Percentiles rank a stretch among this genome's conserved stretches.
Conservation (phyloP, 2,329 filamentous ascomycete species). For the Beauveria sp. region DNA sequence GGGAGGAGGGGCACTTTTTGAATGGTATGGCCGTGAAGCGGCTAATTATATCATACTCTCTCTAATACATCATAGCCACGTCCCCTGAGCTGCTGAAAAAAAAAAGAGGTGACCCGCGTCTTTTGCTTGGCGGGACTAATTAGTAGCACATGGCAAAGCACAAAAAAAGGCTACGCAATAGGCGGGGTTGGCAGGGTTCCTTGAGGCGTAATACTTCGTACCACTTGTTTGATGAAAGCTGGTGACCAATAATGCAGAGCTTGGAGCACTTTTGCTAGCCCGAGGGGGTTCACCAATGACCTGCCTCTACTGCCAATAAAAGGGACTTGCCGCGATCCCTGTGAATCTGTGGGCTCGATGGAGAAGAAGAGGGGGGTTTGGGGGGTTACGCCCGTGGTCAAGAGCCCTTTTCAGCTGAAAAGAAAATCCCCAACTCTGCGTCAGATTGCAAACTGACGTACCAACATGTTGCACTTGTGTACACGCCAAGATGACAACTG, state of each 20-base stretch:
- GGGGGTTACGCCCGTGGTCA: background rate
- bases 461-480: no score
- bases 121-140: background rate
- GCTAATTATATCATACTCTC: background rate
- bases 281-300: no score
- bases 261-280: background rate
- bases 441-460: no score
- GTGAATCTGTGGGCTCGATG: background rate
- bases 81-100: slow-evolving; percentile 10
- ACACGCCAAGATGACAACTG: background rate
- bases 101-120: background rate
- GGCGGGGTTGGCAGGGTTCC: background rate
- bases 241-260: background rate
- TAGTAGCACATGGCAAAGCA: background rate
- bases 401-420: background rate
- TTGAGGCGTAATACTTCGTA: no score
- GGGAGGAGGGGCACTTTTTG: slow-evolving; percentile 2
- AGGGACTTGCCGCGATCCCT: background rate
- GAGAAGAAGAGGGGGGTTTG: background rate
- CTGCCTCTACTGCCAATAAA: background rate
- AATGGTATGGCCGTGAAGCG: background rate
- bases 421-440: no score
- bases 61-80: background rate
- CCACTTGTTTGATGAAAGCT: no score
- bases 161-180: background rate